Evolutionary conservation across 768 basidiomycete species (phyloP).

Genomic region (Trametes cubensis): DNA sequence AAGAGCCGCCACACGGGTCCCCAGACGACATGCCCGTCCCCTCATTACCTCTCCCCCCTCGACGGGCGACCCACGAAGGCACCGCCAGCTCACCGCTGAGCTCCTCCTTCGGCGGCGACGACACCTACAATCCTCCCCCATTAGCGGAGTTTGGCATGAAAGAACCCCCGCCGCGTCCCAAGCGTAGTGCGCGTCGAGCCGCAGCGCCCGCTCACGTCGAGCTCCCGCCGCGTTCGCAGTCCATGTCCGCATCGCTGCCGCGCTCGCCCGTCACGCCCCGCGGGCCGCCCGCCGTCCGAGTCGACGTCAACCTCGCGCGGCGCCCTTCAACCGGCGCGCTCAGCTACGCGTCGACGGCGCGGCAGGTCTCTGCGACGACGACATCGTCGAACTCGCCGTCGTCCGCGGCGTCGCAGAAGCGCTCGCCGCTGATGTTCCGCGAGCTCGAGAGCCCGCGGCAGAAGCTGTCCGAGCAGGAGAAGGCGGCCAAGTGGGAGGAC

Average conservation of each 20-base stretch:
- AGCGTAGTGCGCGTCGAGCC: slow-evolving; percentile 28
- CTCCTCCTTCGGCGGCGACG: slow-evolving; percentile 52
- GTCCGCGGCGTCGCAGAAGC: slow-evolving; percentile 30
- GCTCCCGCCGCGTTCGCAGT: slow-evolving; percentile 17
- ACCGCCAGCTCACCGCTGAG: slow-evolving; percentile 44
- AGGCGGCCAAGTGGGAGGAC: slow-evolving; percentile 71
- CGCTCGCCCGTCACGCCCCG: slow-evolving; percentile 28
- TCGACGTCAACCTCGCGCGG: slow-evolving; percentile 19
- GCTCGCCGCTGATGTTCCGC: slow-evolving; percentile 50
- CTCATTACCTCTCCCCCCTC: slow-evolving; percentile 26
- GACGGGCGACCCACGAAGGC: slow-evolving; percentile 17
- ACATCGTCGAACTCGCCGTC: slow-evolving; percentile 22
- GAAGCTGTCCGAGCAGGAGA: slow-evolving; percentile 66
- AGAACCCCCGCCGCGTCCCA: slow-evolving; percentile 30
- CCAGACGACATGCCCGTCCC: slow-evolving; percentile 9
- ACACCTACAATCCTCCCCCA: slow-evolving; percentile 44
- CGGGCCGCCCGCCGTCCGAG: slow-evolving; percentile 18
- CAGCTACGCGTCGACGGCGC: slow-evolving; percentile 36
- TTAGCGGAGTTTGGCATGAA: slow-evolving; percentile 28
- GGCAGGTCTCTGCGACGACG: slow-evolving; percentile 13
- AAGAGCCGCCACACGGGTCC: background rate
- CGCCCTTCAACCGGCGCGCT: slow-evolving; percentile 26
- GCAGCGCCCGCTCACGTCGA: slow-evolving; percentile 22
- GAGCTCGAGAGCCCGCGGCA: slow-evolving; percentile 43
- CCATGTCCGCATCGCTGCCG: slow-evolving; percentile 25